Evolutionary conservation across 768 basidiomycete genomes (phyloP).

Genomic region (Mycena leptocephala): DNA sequence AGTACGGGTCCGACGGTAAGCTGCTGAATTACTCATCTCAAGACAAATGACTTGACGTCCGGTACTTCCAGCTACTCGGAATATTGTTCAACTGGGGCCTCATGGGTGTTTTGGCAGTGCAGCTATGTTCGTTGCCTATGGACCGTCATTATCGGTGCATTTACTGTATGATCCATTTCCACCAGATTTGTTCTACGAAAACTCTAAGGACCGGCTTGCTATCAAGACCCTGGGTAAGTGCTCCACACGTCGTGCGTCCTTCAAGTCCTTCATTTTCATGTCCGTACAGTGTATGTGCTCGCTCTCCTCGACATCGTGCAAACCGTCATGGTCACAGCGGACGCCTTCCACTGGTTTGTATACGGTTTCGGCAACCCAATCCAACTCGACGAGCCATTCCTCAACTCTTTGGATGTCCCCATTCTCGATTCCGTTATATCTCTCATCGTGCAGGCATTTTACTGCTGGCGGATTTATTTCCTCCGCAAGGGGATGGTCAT

Average conservation of each 20-base stretch:
- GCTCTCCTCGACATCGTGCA: constrained; percentile 37
- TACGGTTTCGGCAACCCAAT: no score
- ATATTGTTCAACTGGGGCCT: constrained; percentile 27
- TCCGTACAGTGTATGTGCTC: constrained; percentile 36
- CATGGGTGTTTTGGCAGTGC: constrained; percentile 26
- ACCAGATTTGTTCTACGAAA: no score
- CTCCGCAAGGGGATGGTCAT: constrained; percentile 22
- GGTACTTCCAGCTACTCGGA: constrained; percentile 1
- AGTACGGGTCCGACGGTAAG: constrained; percentile 29
- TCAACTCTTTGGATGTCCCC: no score
- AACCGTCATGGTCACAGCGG: constrained; percentile 37
- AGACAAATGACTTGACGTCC: background rate
- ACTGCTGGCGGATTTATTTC: no score
- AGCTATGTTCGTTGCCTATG: constrained; percentile 18
- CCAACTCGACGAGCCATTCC: no score
- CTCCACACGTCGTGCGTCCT: background rate
- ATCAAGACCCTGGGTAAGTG: constrained; percentile 23
- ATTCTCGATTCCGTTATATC: no score
- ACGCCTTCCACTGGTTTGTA: constrained; percentile 47
- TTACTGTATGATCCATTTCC: constrained; percentile 11
- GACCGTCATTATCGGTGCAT: background rate
- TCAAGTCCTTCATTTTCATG: background rate
- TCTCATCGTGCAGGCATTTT: no score
- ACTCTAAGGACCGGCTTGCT: constrained; percentile 14
- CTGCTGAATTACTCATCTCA: background rate